Evolutionary conservation across 176 grass and related monocot species (phyloP).

Genomic region (Stipa capillata): DNA sequence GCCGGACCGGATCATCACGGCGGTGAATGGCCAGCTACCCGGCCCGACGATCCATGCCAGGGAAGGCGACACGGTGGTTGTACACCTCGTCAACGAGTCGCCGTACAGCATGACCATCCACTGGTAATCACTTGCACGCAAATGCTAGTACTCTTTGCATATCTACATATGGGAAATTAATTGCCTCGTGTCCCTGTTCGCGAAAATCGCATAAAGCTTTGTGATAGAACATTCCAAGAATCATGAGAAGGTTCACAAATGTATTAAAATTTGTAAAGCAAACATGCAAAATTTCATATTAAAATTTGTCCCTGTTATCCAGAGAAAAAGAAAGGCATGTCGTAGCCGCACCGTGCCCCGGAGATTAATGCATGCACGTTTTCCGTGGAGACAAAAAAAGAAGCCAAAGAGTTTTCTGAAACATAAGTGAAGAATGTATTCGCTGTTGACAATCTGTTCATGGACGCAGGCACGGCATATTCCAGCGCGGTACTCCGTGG

Average conservation of each 20-base stretch:
- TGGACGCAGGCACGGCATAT: conserved; percentile 42
- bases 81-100: conserved; percentile 45
- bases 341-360: neutral
- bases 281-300: too few relatives aligned
- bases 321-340: too few relatives aligned
- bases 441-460: neutral
- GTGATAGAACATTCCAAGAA: too few relatives aligned
- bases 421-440: neutral
- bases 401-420: neutral
- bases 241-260: too few relatives aligned
- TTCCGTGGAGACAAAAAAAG: neutral
- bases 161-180: too few relatives aligned
- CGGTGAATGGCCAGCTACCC: conserved; percentile 51
- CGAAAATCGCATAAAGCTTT: too few relatives aligned
- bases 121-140: conserved; percentile 15
- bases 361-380: neutral
- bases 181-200: too few relatives aligned
- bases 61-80: conserved; percentile 47
- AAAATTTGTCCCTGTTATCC: too few relatives aligned
- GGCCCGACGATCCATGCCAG: conserved; percentile 36
- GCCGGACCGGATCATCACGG: conserved; percentile 32
- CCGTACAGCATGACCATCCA: conserved; percentile 58
- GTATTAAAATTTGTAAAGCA: too few relatives aligned
- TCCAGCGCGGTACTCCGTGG: conserved; percentile 46
- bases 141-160: neutral